Evolutionary conservation across 495 filamentous ascomycete species (phyloP).

Genomic region (Antarctomyces pellizariae): DNA sequence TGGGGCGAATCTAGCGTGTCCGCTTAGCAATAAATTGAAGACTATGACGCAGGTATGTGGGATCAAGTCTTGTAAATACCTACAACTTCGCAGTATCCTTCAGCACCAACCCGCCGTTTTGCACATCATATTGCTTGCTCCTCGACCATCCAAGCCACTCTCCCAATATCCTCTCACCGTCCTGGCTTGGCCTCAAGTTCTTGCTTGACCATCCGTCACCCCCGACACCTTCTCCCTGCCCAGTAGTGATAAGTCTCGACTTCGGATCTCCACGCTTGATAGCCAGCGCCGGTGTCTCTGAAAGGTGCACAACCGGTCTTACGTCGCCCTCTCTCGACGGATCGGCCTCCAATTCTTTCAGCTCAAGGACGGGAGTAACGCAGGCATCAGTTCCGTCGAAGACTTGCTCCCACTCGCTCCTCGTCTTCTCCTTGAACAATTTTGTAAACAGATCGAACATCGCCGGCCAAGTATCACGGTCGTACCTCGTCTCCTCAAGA

Average conservation of each 20-base stretch:
- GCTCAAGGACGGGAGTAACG: conserved; percentile 63
- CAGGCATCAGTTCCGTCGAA: conserved; percentile 87
- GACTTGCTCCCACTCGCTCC: conserved; percentile 59
- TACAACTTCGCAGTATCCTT: conserved; percentile 16
- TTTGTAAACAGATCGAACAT: conserved; percentile 34
- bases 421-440: conserved; percentile 47
- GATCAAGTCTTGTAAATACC: too few relatives aligned
- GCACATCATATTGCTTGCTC: conserved; percentile 42
- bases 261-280: conserved; percentile 7
- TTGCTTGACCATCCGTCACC: conserved; percentile 39
- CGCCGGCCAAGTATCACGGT: conserved; percentile 38
- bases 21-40: too few relatives aligned
- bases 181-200: conserved; percentile 37
- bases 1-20: too few relatives aligned
- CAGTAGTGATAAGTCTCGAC: conserved; percentile 14
- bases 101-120: conserved; percentile 31
- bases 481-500: conserved; percentile 28
- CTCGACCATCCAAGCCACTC: conserved; percentile 61
- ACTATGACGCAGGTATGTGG: too few relatives aligned
- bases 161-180: conserved; percentile 43
- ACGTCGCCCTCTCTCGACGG: conserved; percentile 40
- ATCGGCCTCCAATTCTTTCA: conserved; percentile 41
- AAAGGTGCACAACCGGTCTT: conserved; percentile 46
- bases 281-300: conserved; percentile 32
- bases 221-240: conserved; percentile 24